A percentile compares a stretch with the other conserved stretches of the same genome.
These are phyloP conservation scores for Mortierella sp. DNA, from an alignment of 371 early-diverging fungal genomes.

Conservation along the genomic window DNA sequence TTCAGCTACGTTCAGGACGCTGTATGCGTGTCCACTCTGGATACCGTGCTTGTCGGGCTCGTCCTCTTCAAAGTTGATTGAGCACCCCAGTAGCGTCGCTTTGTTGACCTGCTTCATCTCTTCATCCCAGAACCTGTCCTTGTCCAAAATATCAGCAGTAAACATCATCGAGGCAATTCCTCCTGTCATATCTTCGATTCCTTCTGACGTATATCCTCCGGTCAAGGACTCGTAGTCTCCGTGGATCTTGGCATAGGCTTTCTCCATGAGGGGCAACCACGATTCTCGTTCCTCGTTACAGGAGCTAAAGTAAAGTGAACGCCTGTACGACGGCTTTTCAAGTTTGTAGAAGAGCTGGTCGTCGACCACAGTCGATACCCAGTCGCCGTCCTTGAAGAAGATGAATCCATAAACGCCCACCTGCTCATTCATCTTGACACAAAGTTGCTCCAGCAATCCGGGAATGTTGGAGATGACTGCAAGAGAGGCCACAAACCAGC, in stretches of 20 bases:
- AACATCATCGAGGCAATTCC: constrained; percentile 54
- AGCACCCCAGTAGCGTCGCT: constrained; percentile 53
- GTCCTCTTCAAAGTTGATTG: constrained; percentile 41
- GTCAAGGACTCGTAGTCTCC: constrained; percentile 60
- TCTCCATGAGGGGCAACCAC: constrained; percentile 69
- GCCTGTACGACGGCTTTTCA: constrained; percentile 41
- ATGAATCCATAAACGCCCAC: constrained; percentile 53
- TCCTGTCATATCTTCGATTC: constrained; percentile 64
- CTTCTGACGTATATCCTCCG: constrained; percentile 56
- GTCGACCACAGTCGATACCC: constrained; percentile 73
- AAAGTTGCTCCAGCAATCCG: constrained; percentile 54
- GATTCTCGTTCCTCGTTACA: constrained; percentile 63
- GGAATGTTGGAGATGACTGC: constrained; percentile 63
- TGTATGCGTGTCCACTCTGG: constrained; percentile 57
- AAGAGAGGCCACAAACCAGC: constrained; percentile 64
- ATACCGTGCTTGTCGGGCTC: constrained; percentile 47
- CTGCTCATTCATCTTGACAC: constrained; percentile 56
- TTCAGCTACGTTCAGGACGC: constrained; percentile 53
- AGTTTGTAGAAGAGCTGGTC: constrained; percentile 61
- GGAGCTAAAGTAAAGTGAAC: constrained; percentile 57
- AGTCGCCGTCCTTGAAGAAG: constrained; percentile 62
- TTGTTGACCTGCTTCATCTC: constrained; percentile 58
- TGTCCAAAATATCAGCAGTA: constrained; percentile 58
- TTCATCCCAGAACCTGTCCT: constrained; percentile 57
- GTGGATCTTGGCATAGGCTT: constrained; percentile 70